These are phyloP conservation scores for Staphylotrichum longicolle DNA, from an alignment of 495 filamentous ascomycete species.

Conservation along the genomic window DNA sequence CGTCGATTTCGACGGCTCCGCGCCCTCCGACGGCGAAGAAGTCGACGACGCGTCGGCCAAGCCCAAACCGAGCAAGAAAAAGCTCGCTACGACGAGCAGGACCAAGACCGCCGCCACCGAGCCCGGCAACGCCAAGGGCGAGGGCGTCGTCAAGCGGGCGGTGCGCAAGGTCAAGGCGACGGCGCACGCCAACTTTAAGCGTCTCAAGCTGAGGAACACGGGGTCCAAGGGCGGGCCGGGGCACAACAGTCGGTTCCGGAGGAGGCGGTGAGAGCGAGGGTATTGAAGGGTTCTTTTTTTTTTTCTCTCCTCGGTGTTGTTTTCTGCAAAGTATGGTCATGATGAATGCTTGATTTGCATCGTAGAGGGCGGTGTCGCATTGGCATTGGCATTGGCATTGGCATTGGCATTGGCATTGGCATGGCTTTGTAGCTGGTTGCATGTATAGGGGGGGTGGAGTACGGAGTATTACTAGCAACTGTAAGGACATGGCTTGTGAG, in stretches of 20 bases:
- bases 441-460: no score
- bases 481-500: no score
- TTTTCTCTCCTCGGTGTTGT: no score
- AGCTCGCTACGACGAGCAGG: conserved; percentile 24
- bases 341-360: background rate
- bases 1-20: background rate
- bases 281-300: background rate
- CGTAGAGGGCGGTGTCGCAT: no score
- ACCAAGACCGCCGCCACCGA: conserved; percentile 27
- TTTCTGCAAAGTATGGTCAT: background rate
- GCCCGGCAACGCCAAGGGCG: conserved; percentile 41
- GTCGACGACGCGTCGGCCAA: conserved; percentile 33
- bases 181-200: conserved; percentile 79
- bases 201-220: conserved; percentile 70
- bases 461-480: no score
- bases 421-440: background rate
- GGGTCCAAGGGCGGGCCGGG: conserved; percentile 53
- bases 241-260: conserved; percentile 49
- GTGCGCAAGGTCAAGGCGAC: conserved; percentile 67
- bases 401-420: no score
- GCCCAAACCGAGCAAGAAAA: conserved; percentile 33
- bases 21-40: conserved; percentile 29
- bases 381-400: background rate
- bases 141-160: conserved; percentile 55
- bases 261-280: conserved; percentile 35